phyloP scores from a whole-genome alignment of 345 rosid species.

The Eucalyptus cloeziana region DNA sequence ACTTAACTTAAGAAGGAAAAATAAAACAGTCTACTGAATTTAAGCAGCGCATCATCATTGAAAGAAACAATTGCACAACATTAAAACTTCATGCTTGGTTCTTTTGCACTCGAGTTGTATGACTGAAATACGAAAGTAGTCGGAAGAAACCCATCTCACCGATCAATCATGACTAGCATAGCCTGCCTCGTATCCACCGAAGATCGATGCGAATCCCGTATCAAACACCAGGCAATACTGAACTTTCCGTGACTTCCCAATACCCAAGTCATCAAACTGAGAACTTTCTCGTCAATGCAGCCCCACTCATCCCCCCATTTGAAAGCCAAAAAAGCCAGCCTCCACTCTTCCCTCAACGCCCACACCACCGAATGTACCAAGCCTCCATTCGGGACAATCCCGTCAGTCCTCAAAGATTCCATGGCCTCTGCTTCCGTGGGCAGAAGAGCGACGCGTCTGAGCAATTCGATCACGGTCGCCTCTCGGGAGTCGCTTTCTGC shows the following conservation, averaged over 20 bases:
- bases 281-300: conserved; percentile 32
- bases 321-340: conserved; percentile 57
- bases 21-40: background rate
- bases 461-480: conserved; percentile 4
- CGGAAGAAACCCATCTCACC: conserved; percentile 18
- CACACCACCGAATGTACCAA: conserved; percentile 48
- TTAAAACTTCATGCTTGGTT: background rate
- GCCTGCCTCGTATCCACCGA: conserved; percentile 37
- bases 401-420: conserved; percentile 33
- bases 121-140: background rate
- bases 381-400: conserved; percentile 16
- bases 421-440: conserved; percentile 45
- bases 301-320: conserved; percentile 64
- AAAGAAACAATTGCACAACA: background rate
- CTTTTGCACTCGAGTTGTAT: background rate
- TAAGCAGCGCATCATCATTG: background rate
- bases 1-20: background rate
- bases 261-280: conserved; percentile 52
- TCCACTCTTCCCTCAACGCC: conserved; percentile 60
- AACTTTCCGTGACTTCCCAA: conserved; percentile 67
- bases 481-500: background rate
- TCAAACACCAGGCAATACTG: conserved; percentile 69
- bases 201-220: conserved; percentile 48
- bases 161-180: conserved; percentile 78
- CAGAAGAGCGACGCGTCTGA: conserved; percentile 29